Conservation (phyloP, 306 rosid species). For the Cicer judaicum region DNA sequence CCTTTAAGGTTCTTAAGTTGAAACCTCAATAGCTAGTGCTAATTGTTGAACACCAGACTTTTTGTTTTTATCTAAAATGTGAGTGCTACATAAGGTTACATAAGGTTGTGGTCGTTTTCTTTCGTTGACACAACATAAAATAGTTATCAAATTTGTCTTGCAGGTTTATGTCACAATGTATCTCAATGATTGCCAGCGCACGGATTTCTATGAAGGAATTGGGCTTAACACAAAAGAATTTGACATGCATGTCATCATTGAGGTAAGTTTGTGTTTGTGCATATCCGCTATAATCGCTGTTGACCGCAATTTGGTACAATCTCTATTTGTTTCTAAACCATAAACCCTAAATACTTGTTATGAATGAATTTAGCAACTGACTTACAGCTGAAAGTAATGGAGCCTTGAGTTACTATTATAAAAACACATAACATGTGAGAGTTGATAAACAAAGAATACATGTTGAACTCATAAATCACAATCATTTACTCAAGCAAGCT, state of each 20-base stretch:
- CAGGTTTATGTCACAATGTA: conserved; percentile 99
- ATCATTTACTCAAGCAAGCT: conserved; percentile 11
- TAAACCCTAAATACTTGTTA: neutral
- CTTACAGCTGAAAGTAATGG: too few relatives aligned
- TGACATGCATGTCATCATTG: conserved; percentile 98
- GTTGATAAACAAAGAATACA: neutral
- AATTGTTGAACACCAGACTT: neutral
- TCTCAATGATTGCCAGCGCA: conserved; percentile 95
- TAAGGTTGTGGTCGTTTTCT: neutral
- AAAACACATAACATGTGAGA: neutral
- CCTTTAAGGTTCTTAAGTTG: conserved; percentile 20
- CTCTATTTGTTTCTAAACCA: neutral
- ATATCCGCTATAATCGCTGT: neutral
- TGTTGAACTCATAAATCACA: conserved; percentile 11
- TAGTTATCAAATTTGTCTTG: conserved; percentile 39
- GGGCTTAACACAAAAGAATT: conserved; percentile 93
- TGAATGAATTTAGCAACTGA: neutral
- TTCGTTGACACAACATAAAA: conserved; percentile 7
- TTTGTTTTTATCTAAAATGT: too few relatives aligned
- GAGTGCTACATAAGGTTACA: neutral
- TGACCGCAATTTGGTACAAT: neutral
- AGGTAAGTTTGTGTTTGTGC: conserved; percentile 60
- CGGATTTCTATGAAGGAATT: conserved; percentile 95
- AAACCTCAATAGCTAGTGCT: conserved; percentile 5
- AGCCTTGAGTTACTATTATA: too few relatives aligned